A percentile compares a stretch with the other conserved stretches of the same genome.
Evolutionary conservation across 305 asterid species (phyloP).

Genomic region (Plantago coronopus): DNA sequence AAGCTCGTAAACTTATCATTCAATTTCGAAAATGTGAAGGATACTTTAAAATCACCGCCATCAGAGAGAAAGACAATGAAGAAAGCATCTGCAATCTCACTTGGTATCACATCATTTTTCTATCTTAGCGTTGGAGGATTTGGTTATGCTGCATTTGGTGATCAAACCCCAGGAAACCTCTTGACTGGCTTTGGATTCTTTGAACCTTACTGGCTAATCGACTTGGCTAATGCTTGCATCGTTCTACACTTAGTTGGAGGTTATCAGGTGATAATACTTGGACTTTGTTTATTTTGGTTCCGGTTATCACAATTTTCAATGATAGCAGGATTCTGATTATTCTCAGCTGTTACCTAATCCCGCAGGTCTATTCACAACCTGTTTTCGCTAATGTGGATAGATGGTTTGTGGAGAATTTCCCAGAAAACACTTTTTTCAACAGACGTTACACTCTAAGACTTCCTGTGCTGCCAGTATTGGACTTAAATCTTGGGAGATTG

Average conservation of each 20-base stretch:
- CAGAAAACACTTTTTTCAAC: slow-evolving; percentile 27
- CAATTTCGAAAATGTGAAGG: slow-evolving; percentile 33
- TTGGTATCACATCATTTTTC: slow-evolving; percentile 59
- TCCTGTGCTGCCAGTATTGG: slow-evolving; percentile 37
- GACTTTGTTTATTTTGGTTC: too few species aligned
- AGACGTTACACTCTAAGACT: slow-evolving; percentile 31
- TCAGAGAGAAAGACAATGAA: slow-evolving; percentile 61
- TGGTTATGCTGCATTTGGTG: slow-evolving; percentile 82
- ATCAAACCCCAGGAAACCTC: slow-evolving; percentile 67
- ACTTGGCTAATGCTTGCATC: slow-evolving; percentile 64
- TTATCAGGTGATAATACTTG: slow-evolving; percentile 47
- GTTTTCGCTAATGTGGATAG: slow-evolving; percentile 48
- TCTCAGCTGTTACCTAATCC: neutral
- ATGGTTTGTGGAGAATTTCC: slow-evolving; percentile 33
- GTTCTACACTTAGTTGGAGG: slow-evolving; percentile 74
- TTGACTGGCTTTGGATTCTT: slow-evolving; percentile 56
- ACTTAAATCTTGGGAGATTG: slow-evolving; percentile 46
- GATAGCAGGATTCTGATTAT: neutral
- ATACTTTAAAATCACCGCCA: slow-evolving; percentile 72
- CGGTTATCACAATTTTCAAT: too few species aligned
- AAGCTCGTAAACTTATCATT: too few species aligned
- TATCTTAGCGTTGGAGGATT: slow-evolving; percentile 65
- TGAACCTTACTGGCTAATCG: slow-evolving; percentile 67
- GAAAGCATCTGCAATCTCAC: slow-evolving; percentile 52
- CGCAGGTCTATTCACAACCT: slow-evolving; percentile 61